These are phyloP conservation scores for Harrya chromipes DNA, from an alignment of 768 basidiomycete genomes.

Conservation along the genomic window DNA sequence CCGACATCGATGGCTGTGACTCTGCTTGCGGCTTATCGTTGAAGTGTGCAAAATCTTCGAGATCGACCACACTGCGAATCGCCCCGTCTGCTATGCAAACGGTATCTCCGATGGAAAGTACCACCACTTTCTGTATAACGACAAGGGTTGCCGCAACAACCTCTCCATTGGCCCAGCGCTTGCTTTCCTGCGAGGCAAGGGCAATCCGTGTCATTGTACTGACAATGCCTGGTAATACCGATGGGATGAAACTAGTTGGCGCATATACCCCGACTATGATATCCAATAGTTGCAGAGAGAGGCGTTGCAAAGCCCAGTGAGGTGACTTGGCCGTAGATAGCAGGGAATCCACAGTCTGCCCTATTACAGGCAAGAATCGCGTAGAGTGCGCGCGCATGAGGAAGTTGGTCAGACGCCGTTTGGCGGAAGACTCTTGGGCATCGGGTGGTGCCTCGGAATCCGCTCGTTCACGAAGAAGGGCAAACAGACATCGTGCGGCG, in stretches of 20 bases:
- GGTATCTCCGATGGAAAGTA: conserved; percentile 62
- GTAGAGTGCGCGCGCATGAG: conserved; percentile 37
- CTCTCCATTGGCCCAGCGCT: conserved; percentile 74
- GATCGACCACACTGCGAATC: conserved; percentile 48
- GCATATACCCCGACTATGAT: conserved; percentile 50
- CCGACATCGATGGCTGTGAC: conserved; percentile 23
- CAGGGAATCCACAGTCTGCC: conserved; percentile 78
- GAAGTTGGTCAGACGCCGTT: conserved; percentile 39
- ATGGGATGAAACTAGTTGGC: conserved; percentile 52
- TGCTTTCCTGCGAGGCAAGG: conserved; percentile 48
- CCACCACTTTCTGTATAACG: conserved; percentile 53
- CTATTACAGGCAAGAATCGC: conserved; percentile 72
- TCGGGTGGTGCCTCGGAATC: conserved; percentile 40
- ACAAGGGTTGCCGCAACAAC: conserved; percentile 55
- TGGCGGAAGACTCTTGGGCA: conserved; percentile 8
- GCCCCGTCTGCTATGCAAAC: conserved; percentile 62
- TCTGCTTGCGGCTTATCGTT: conserved; percentile 12
- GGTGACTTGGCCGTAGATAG: conserved; percentile 55
- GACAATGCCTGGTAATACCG: conserved; percentile 80
- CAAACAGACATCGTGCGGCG: conserved; percentile 61
- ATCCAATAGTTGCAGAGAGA: conserved; percentile 57
- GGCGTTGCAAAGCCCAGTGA: conserved; percentile 57
- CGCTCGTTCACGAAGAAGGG: conserved; percentile 55
- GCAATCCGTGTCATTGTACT: conserved; percentile 74
- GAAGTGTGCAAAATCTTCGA: conserved; percentile 59